These are phyloP conservation scores for Bassia scoparia DNA, from an alignment of 148 eudicot genomes.

Conservation along the genomic window DNA sequence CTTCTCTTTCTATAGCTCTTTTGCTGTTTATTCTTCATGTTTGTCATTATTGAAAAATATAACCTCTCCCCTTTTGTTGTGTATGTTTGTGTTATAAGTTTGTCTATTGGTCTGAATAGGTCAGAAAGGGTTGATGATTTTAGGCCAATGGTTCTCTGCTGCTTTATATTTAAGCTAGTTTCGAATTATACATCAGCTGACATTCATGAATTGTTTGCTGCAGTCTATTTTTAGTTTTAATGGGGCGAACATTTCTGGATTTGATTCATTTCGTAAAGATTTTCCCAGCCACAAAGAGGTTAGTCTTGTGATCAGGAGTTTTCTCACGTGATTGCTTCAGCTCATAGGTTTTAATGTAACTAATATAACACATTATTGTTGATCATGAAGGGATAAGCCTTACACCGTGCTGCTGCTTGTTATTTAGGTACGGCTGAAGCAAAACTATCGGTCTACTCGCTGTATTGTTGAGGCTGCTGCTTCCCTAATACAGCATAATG, in stretches of 20 bases:
- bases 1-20: not conserved
- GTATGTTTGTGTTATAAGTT: not conserved
- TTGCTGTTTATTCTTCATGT: not conserved
- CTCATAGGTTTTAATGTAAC: not conserved
- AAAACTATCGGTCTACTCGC: slow-evolving; percentile 88
- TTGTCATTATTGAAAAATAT: not conserved
- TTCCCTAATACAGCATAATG: slow-evolving; percentile 63
- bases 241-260: slow-evolving; percentile 85
- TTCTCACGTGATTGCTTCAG: slow-evolving; percentile 2
- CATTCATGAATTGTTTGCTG: slow-evolving; percentile 20
- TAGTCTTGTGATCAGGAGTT: slow-evolving; percentile 8
- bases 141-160: not conserved
- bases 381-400: not conserved
- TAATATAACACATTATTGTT: slow-evolving; percentile 4
- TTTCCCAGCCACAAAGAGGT: slow-evolving; percentile 82
- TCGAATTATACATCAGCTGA: not conserved
- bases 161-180: not conserved
- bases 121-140: not conserved
- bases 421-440: slow-evolving; percentile 59
- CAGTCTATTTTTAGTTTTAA: slow-evolving; percentile 96
- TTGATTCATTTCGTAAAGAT: slow-evolving; percentile 89
- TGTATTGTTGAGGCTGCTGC: slow-evolving; percentile 95
- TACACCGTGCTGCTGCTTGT: not conserved
- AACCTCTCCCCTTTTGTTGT: not conserved
- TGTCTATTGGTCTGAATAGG: not conserved